Percentiles rank a stretch among this genome's conserved stretches.
Evolutionary conservation across 2,329 filamentous ascomycete species (phyloP).

Genomic region (Colletotrichum sp.): DNA sequence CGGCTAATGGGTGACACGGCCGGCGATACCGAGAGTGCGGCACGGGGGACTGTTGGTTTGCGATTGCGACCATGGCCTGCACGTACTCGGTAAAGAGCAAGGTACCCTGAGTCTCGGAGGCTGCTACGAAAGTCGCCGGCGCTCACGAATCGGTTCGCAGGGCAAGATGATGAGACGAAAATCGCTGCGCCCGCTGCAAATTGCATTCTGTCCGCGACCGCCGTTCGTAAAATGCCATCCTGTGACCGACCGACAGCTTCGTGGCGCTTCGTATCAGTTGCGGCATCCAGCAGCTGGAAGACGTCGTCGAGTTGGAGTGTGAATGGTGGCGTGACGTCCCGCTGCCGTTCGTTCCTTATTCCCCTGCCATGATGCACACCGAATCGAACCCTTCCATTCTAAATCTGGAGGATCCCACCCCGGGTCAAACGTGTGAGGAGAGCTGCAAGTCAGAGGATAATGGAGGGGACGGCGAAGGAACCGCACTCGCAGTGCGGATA

Average conservation of each 20-base stretch:
- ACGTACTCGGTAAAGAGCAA: neutral
- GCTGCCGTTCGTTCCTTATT: neutral
- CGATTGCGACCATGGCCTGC: neutral
- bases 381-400: neutral
- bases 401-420: neutral
- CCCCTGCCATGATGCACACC: neutral
- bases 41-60: neutral
- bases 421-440: neutral
- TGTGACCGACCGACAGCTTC: neutral
- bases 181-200: neutral
- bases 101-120: neutral
- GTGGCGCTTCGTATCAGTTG: neutral
- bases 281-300: neutral
- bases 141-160: neutral
- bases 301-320: neutral
- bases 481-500: neutral
- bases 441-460: neutral
- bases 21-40: slow-evolving; percentile 7
- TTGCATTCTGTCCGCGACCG: neutral
- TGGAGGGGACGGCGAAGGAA: neutral
- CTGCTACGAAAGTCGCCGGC: neutral
- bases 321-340: neutral
- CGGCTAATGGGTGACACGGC: neutral
- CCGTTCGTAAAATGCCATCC: neutral
- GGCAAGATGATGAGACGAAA: neutral